These are phyloP conservation scores for Clonostachys sp. DNA, from an alignment of 2,329 filamentous ascomycete species.

Conservation along the genomic window DNA sequence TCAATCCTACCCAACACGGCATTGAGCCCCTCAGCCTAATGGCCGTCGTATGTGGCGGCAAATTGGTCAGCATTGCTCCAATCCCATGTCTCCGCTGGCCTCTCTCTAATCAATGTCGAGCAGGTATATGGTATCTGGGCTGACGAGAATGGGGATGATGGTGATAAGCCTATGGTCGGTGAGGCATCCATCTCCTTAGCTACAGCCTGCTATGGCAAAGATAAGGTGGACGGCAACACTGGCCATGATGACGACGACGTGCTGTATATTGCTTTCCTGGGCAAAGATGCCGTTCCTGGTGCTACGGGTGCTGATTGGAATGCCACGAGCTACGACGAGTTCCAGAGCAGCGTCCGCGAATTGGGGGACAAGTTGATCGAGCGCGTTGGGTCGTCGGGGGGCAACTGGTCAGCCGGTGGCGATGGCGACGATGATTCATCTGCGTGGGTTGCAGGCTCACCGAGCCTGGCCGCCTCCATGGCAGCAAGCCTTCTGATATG, in stretches of 20 bases:
- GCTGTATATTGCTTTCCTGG: slow-evolving; percentile 57
- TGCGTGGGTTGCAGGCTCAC: too few species aligned
- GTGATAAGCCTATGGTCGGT: slow-evolving; percentile 32
- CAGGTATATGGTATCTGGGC: slow-evolving; percentile 49
- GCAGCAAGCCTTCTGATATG: too few species aligned
- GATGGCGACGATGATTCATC: too few species aligned
- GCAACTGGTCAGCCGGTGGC: too few species aligned
- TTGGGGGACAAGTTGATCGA: slow-evolving; percentile 47
- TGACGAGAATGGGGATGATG: slow-evolving; percentile 46
- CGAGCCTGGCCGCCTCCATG: too few species aligned
- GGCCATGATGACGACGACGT: slow-evolving; percentile 55
- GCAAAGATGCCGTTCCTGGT: slow-evolving; percentile 51
- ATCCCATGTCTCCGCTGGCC: too few species aligned
- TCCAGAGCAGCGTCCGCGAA: slow-evolving; percentile 45
- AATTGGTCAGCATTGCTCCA: slow-evolving; percentile 25
- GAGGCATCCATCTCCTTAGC: slow-evolving; percentile 26
- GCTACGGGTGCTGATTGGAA: slow-evolving; percentile 47
- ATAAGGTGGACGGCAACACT: slow-evolving; percentile 43
- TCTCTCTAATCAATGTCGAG: too few species aligned
- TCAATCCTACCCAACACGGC: slow-evolving; percentile 32
- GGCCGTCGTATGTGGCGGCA: slow-evolving; percentile 46
- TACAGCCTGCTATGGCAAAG: slow-evolving; percentile 41
- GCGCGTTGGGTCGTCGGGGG: too few species aligned
- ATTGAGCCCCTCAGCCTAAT: slow-evolving; percentile 48
- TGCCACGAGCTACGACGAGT: slow-evolving; percentile 39